These are phyloP conservation scores for Phialemonium atrogriseum DNA, from an alignment of 2,329 filamentous ascomycete genomes.

Conservation along the genomic window DNA sequence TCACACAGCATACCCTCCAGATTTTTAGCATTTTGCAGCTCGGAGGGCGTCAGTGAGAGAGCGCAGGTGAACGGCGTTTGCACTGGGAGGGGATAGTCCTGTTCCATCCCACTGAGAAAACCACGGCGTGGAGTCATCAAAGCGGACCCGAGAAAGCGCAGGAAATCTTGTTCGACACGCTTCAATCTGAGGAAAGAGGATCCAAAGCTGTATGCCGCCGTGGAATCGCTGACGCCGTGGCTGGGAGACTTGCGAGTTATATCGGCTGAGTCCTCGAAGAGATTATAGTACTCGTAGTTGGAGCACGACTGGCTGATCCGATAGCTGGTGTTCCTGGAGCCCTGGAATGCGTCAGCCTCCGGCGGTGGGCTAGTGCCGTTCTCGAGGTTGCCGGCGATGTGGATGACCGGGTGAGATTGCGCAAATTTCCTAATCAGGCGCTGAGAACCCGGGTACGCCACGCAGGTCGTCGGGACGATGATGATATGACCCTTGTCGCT, in stretches of 20 bases:
- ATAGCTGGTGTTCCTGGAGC: too few species aligned
- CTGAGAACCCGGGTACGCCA: background rate
- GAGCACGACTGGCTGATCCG: background rate
- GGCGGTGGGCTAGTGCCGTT: background rate
- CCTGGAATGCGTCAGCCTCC: background rate
- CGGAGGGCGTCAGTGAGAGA: background rate
- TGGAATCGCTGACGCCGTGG: background rate
- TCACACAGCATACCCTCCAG: background rate
- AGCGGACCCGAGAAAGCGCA: background rate
- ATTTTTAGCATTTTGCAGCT: background rate
- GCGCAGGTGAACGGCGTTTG: background rate
- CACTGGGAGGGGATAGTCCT: too few species aligned
- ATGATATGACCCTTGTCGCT: background rate
- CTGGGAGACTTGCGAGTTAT: background rate
- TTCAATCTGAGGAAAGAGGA: background rate
- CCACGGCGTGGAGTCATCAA: background rate
- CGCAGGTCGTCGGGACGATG: background rate
- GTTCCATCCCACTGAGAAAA: too few species aligned
- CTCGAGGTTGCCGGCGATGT: background rate
- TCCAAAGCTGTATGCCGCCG: background rate
- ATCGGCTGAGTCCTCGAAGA: background rate
- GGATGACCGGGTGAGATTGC: background rate
- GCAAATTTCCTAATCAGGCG: background rate
- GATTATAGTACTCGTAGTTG: background rate
- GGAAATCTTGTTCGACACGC: background rate